A percentile compares a stretch with the other conserved stretches of the same genome.
phyloP scores from a whole-genome alignment of 495 filamentous ascomycete species.

The Parachaetomium inaequale region DNA sequence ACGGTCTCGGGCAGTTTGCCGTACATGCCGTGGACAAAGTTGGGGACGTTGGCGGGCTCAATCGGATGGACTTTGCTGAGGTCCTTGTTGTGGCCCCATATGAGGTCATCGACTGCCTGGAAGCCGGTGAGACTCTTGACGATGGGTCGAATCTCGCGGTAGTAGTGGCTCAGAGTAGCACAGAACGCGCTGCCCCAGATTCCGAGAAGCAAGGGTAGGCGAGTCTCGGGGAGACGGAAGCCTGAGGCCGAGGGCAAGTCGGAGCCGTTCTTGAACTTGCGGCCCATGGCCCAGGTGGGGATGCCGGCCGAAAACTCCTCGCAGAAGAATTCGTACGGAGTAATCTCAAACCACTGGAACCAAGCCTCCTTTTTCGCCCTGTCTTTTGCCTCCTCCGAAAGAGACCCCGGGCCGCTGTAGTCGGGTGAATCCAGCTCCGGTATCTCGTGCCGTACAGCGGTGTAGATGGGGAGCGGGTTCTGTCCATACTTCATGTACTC shows the following conservation, averaged over 20 bases:
- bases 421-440: conserved; percentile 54
- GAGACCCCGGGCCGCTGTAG: conserved; percentile 41
- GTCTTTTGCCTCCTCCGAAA: conserved; percentile 52
- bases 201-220: conserved; percentile 77
- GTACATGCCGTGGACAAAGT: conserved; percentile 78
- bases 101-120: conserved; percentile 73
- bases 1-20: conserved; percentile 66
- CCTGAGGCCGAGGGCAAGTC: conserved; percentile 55
- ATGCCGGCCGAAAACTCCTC: conserved; percentile 87
- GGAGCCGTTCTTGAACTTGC: conserved; percentile 69
- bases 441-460: conserved; percentile 94
- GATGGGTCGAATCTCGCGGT: conserved; percentile 82
- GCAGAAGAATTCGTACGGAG: conserved; percentile 93
- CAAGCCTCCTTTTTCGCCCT: conserved; percentile 71
- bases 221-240: conserved; percentile 71
- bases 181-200: conserved; percentile 96
- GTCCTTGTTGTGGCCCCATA: conserved; percentile 76
- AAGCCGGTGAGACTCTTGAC: conserved; percentile 71
- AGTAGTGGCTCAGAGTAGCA: conserved; percentile 91
- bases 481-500: conserved; percentile 67
- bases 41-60: conserved; percentile 82
- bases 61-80: conserved; percentile 88
- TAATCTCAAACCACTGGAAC: conserved; percentile 99
- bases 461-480: conserved; percentile 89
- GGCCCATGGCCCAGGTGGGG: conserved; percentile 87